These are phyloP conservation scores for Ophiocordyceps robertsii DNA, from an alignment of 2,329 filamentous ascomycete species.

Conservation along the genomic window DNA sequence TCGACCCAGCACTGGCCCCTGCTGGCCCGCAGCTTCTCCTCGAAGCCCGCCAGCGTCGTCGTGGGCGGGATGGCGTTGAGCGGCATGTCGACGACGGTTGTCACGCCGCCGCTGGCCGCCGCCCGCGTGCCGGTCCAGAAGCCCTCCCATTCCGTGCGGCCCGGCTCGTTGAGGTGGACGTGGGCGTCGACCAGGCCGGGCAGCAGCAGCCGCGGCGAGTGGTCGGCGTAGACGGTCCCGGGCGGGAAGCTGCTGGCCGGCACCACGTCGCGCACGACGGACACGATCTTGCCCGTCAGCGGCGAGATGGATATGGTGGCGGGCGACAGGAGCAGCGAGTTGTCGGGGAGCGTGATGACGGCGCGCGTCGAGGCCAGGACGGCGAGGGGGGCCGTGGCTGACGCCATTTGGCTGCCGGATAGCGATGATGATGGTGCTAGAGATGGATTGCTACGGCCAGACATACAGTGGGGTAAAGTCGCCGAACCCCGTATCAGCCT, in stretches of 20 bases:
- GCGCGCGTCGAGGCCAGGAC: conserved; percentile 77
- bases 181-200: conserved; percentile 93
- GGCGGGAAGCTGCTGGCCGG: conserved; percentile 61
- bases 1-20: conserved; percentile 92
- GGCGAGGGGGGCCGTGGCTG: conserved; percentile 28
- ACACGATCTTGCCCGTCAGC: conserved; percentile 69
- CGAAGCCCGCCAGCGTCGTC: conserved; percentile 69
- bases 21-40: conserved; percentile 76
- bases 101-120: conserved; percentile 89
- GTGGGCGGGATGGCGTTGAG: conserved; percentile 94
- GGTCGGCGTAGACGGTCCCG: conserved; percentile 63
- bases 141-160: conserved; percentile 95
- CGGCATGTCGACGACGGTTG: conserved; percentile 95
- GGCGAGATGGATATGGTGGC: conserved; percentile 74
- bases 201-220: conserved; percentile 72
- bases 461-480: too few species aligned
- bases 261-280: conserved; percentile 61
- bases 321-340: conserved; percentile 52
- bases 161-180: conserved; percentile 94
- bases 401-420: conserved; percentile 5
- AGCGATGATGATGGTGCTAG: conserved; percentile 10
- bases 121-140: conserved; percentile 92
- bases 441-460: too few species aligned
- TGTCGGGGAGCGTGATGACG: conserved; percentile 58
- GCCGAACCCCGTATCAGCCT: too few species aligned